These are phyloP conservation scores for Saccharomycopsis sp. DNA, from an alignment of 805 yeast genomes.

Conservation along the genomic window DNA sequence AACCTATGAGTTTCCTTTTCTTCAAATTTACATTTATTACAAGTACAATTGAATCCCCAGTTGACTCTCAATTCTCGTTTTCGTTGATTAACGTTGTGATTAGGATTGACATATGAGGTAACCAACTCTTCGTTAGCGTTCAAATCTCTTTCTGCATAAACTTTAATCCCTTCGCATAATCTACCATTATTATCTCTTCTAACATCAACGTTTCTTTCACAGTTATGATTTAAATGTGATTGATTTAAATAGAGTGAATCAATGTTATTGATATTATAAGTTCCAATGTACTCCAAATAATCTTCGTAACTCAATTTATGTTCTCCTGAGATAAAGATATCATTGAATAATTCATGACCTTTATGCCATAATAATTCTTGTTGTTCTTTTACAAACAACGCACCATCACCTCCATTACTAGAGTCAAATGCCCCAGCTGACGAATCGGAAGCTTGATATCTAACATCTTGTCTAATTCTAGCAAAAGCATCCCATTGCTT, in stretches of 20 bases:
- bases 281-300: conserved; percentile 57
- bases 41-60: conserved; percentile 74
- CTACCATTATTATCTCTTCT: conserved; percentile 35
- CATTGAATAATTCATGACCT: conserved; percentile 44
- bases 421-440: conserved; percentile 44
- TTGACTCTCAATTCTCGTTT: conserved; percentile 59
- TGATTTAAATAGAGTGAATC: conserved; percentile 56
- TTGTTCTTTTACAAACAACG: conserved; percentile 47
- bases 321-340: conserved; percentile 34
- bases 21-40: conserved; percentile 59
- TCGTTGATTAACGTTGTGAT: conserved; percentile 53
- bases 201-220: conserved; percentile 63
- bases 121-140: conserved; percentile 59
- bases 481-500: conserved; percentile 60
- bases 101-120: conserved; percentile 65
- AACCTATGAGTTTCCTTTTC: conserved; percentile 37
- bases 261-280: conserved; percentile 66
- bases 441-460: conserved; percentile 51
- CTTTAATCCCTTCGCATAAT: conserved; percentile 45
- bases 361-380: conserved; percentile 52
- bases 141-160: conserved; percentile 53
- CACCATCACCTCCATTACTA: conserved; percentile 42
- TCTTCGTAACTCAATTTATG: conserved; percentile 39
- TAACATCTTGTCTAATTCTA: conserved; percentile 55
- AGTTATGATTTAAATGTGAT: conserved; percentile 70